Base-by-base conservation (phyloP, 139 green algal species). In the Raphidocelis subcapitata region DNA sequence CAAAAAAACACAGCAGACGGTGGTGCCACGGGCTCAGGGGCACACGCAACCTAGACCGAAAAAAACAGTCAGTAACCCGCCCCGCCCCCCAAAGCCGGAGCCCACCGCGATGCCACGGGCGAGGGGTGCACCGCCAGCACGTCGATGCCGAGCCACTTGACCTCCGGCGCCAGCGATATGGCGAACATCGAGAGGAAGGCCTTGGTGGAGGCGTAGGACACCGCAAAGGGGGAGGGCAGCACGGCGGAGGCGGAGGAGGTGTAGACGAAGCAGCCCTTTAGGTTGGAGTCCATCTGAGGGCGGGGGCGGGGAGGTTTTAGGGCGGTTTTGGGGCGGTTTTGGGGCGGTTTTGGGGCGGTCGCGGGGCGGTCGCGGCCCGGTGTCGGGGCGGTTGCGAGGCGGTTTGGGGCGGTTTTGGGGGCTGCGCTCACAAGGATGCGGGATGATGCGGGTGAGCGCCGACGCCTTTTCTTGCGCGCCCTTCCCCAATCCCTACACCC, bases 41-140 rank as follows among this genome's bases (percentile, higher is more conserved):
- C 26, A 54, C 20, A 12, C 26, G 5, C 36, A 55, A 8, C 35
- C 32, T 41, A 54, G 28, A 3, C 63, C 37, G 4, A n/a, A n/a
- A n/a, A n/a, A n/a, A n/a, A n/a, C n/a, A n/a, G n/a, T n/a, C n/a
- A 32, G 26, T 26, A 70, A 1, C 49, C 51, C 21, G 12, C 32
- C 54, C 59, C 10, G 35, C 23, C 44, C 15, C 63, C 10, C 21
- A 28, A 0, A 1, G 23, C 61, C 36, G 81, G 32, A 29, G 3
- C 77, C 41, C 90, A 97, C 75, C 90, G 85, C 24, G 90, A 92
- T 14, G 90, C 90, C 28, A 99, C 94, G 3, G 95, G 95, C 12
- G 91, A 97, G 5, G 95, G 95, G 82, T 98, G 93, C 73, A 97
- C 90, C 1, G 96, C 95, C 23, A 94, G 81, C 20, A 99, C 90